Evolutionary conservation across 2,329 filamentous ascomycete genomes (phyloP).

Genomic region (Thelonectria discophora): DNA sequence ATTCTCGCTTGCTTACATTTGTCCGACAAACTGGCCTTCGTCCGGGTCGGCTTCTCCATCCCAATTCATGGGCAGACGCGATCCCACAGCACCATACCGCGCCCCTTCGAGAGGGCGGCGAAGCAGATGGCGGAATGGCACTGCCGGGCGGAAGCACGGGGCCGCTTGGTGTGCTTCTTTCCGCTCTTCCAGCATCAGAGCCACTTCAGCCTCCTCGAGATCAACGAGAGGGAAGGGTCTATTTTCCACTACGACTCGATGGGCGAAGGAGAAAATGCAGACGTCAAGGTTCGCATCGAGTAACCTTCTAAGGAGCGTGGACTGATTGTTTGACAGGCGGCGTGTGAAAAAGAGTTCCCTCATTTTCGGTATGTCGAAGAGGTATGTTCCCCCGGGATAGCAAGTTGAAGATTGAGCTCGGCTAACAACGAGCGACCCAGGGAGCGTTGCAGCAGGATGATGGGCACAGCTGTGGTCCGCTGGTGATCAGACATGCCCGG

Average conservation of each 20-base stretch:
- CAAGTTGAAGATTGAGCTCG: not conserved
- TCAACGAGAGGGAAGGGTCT: not conserved
- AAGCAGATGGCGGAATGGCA: constrained; percentile 19
- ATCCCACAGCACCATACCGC: constrained; percentile 3
- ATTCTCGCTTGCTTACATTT: constrained; percentile 24
- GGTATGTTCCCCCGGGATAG: not conserved
- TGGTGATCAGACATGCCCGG: constrained; percentile 5
- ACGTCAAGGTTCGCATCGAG: not conserved
- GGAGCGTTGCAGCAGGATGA: not conserved
- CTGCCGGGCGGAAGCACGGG: not conserved
- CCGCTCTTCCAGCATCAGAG: not conserved
- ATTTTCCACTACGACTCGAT: not conserved
- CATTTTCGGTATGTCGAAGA: not conserved
- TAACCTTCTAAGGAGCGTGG: not conserved
- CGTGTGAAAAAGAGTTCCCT: not conserved
- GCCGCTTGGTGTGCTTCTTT: not conserved
- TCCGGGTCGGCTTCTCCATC: constrained; percentile 23
- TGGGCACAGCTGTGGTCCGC: not conserved
- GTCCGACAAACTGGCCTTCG: constrained; percentile 19
- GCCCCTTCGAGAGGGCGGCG: constrained; percentile 16
- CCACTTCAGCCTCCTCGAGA: constrained; percentile 1
- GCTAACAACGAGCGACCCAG: not conserved
- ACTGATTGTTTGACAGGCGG: not conserved
- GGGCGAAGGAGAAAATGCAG: not conserved
- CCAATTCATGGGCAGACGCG: constrained; percentile 15